A percentile compares a stretch with the other conserved stretches of the same genome.
Evolutionary conservation across 2,329 filamentous ascomycete species (phyloP).

Genomic region (Tolypocladium paradoxum): DNA sequence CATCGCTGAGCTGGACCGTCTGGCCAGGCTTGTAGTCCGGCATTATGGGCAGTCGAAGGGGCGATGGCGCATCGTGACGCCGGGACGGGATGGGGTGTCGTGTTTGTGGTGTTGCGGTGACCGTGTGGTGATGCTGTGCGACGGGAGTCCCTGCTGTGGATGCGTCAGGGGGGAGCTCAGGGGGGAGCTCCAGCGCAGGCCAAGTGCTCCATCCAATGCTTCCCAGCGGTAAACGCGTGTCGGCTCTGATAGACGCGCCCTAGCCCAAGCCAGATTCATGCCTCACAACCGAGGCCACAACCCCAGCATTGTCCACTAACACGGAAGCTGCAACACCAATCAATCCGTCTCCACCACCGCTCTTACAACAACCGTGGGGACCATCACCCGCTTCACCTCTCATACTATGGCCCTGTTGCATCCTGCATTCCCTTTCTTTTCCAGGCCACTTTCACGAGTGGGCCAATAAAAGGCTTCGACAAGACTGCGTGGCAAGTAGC

Average conservation of each 20-base stretch:
- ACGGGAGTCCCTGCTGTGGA: neutral
- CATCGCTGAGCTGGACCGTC: slow-evolving; percentile 68
- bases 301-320: neutral
- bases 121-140: neutral
- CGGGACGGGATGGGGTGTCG: neutral
- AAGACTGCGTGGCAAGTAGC: neutral
- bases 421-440: no score
- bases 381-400: neutral
- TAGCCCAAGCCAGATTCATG: neutral
- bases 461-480: neutral
- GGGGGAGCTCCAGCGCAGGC: neutral
- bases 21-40: slow-evolving; percentile 56
- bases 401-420: no score
- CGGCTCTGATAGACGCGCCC: neutral
- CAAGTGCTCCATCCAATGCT: neutral
- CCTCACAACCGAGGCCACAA: no score
- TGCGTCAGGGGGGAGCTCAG: neutral
- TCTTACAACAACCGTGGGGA: neutral
- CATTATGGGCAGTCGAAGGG: slow-evolving; percentile 28
- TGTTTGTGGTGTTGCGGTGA: neutral
- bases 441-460: neutral
- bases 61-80: slow-evolving; percentile 21
- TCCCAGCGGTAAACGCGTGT: neutral
- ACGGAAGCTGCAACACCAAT: neutral
- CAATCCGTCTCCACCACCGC: neutral